phyloP scores from a whole-genome alignment of 345 rosid genomes.

The Pugionium cornutum region DNA sequence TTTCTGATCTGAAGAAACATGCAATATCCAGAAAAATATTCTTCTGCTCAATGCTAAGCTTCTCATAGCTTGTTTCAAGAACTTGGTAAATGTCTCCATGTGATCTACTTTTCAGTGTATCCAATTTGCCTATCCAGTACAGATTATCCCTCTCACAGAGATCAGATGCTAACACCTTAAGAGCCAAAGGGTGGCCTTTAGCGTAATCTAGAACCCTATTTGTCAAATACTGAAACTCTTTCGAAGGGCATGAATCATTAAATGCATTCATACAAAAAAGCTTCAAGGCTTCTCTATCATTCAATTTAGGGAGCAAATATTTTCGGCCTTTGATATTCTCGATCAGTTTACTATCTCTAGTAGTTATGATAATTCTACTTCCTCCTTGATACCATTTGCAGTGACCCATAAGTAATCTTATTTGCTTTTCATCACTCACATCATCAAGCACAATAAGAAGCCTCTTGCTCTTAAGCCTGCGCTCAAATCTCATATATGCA shows the following conservation, averaged over 20 bases:
- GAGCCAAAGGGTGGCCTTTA: slow-evolving; percentile 48
- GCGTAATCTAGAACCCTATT: slow-evolving; percentile 37
- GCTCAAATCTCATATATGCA: too few relatives aligned
- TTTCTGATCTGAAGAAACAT: slow-evolving; percentile 43
- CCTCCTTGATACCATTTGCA: slow-evolving; percentile 40
- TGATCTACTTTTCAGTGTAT: slow-evolving; percentile 30
- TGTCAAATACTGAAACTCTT: slow-evolving; percentile 25
- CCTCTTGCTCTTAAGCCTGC: slow-evolving; percentile 27
- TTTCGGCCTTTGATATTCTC: slow-evolving; percentile 30
- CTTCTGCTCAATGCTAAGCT: slow-evolving; percentile 38
- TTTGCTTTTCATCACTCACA: slow-evolving; percentile 33
- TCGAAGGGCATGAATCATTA: slow-evolving; percentile 3
- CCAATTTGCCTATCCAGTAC: slow-evolving; percentile 39
- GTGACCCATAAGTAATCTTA: slow-evolving; percentile 25
- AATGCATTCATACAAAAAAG: slow-evolving; percentile 41
- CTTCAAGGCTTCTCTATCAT: slow-evolving; percentile 35
- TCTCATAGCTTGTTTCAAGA: slow-evolving; percentile 47
- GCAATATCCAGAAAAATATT: slow-evolving; percentile 52
- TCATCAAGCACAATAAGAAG: slow-evolving; percentile 45
- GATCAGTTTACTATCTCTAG: slow-evolving; percentile 39
- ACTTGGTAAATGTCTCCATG: slow-evolving; percentile 32
- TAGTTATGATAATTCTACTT: slow-evolving; percentile 40
- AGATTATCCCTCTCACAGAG: slow-evolving; percentile 17
- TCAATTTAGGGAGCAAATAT: slow-evolving; percentile 33
- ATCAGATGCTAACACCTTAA: slow-evolving; percentile 44